Evolutionary conservation across 352 stramenopile genomes (phyloP), one percentile per base, ranked within the genome.

Genomic region (Saprolegnia diclina): DNA sequence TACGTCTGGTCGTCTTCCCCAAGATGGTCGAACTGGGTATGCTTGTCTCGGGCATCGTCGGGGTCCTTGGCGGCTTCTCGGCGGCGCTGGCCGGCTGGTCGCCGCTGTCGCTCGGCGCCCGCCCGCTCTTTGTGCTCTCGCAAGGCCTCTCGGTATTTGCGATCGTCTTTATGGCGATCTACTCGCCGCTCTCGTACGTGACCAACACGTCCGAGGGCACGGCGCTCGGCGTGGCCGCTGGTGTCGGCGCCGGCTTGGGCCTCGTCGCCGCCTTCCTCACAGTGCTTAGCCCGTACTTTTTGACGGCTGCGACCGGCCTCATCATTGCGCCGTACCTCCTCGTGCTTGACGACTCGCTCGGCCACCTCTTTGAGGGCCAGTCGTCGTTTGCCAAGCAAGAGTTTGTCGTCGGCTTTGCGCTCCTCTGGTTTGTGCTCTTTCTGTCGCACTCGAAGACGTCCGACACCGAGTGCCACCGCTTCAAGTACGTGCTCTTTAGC

Each of bases 401-500:
- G 65, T 95, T 95, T 74, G 80, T 95, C 14, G 77, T 95, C 64
- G 83, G 85, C 44, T 95, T 95, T 71, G 83, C 90, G 54, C 87
- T 95, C 62, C 90, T 95, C 70, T 95, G 92, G 63, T 74, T 92
- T 71, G 77, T 95, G 38, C 75, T 95, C n/a, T 93, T 83, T 59
- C 77, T 75, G 52, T 92, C 83, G 0, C 68, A 66, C 29, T 92
- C 83, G 70, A 95, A 95, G 80, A 88, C 82, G 5, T 75, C 73
- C 10, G 87, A 95, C 54, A 73, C 92, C 24, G 87, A 95, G 74
- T 93, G 91, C 78, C 87, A 95, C 76, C 85, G 87, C 18, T 90
- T 95, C 79, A 95, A 95, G 77, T 95, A 95, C 67, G 78, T 93
- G 2, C 6, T 92, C n/a, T 89, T 95, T 54, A 84, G 83, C 35